Conservation (phyloP, 2,329 filamentous ascomycete genomes). For the Allantophomopsis cytisporea region DNA sequence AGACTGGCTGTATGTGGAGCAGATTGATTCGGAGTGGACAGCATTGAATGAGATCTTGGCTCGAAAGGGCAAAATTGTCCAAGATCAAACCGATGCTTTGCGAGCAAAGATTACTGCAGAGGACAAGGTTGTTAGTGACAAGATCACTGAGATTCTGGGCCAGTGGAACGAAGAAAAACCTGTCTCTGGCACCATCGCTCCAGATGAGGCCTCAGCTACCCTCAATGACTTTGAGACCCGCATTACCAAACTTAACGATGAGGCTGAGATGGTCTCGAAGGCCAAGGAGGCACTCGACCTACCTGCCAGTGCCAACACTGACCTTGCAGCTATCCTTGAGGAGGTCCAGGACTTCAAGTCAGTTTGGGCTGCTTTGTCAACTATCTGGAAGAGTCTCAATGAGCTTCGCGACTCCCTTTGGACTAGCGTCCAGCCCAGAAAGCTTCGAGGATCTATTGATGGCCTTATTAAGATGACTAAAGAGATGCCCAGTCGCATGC, state of each 20-base stretch:
- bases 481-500: slow-evolving; percentile 98
- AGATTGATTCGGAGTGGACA: slow-evolving; percentile 93
- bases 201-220: slow-evolving; percentile 74
- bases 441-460: slow-evolving; percentile 80
- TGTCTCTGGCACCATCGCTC: slow-evolving; percentile 85
- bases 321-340: slow-evolving; percentile 76
- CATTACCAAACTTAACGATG: slow-evolving; percentile 72
- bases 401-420: slow-evolving; percentile 86
- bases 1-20: slow-evolving; percentile 92
- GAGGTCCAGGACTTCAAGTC: slow-evolving; percentile 99
- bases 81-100: slow-evolving; percentile 90
- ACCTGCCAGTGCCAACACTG: slow-evolving; percentile 63
- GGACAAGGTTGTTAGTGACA: slow-evolving; percentile 80
- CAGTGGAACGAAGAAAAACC: slow-evolving; percentile 97
- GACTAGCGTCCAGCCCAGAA: slow-evolving; percentile 91
- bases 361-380: slow-evolving; percentile 90
- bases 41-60: slow-evolving; percentile 83
- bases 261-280: slow-evolving; percentile 87
- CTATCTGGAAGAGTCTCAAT: slow-evolving; percentile 92
- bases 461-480: slow-evolving; percentile 94
- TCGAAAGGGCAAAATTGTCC: slow-evolving; percentile 87
- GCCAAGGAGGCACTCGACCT: slow-evolving; percentile 95
- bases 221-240: slow-evolving; percentile 72
- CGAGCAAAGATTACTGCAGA: slow-evolving; percentile 91
- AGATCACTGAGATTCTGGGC: slow-evolving; percentile 69